phyloP scores from a whole-genome alignment of 2,329 filamentous ascomycete genomes.

The Stenocarpella maydis region DNA sequence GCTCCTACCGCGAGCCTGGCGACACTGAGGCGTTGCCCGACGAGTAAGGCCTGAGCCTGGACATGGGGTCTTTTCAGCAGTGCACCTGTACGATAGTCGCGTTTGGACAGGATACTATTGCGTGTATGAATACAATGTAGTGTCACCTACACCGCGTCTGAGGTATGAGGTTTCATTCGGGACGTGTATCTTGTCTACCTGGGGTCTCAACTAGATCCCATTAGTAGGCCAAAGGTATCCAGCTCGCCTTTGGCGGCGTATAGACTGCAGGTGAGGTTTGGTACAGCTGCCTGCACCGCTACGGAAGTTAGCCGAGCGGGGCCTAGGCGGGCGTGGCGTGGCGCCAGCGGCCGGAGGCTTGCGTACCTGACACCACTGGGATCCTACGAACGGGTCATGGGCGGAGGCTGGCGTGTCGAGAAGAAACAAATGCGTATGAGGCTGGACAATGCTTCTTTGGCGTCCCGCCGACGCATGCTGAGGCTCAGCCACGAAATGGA shows the following conservation, averaged over 20 bases:
- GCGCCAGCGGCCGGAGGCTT: not conserved
- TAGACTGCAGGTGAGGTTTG: no score
- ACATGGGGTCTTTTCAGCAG: not conserved
- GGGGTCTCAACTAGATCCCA: not conserved
- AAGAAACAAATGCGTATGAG: not conserved
- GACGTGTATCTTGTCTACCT: not conserved
- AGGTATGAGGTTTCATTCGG: no score
- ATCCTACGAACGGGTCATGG: not conserved
- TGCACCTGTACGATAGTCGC: not conserved
- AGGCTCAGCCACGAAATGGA: not conserved
- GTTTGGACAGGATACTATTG: not conserved
- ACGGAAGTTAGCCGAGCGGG: no score
- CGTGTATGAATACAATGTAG: not conserved
- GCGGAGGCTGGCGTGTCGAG: not conserved
- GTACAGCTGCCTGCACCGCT: no score
- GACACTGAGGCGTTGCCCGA: slow-evolving; percentile 40
- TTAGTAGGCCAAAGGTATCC: not conserved
- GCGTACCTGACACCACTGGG: not conserved
- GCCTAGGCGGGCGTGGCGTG: not conserved
- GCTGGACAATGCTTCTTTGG: slow-evolving; percentile 8
- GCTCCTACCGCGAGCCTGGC: slow-evolving; percentile 41
- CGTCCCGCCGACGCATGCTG: slow-evolving; percentile 4
- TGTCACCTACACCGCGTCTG: no score
- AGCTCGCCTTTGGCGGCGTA: not conserved
- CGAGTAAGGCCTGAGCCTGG: not conserved